Evolutionary conservation across 1,139 yeast species (phyloP), one percentile per base, ranked within the genome.

Genomic region (Magnusiomyces suaveolens): DNA sequence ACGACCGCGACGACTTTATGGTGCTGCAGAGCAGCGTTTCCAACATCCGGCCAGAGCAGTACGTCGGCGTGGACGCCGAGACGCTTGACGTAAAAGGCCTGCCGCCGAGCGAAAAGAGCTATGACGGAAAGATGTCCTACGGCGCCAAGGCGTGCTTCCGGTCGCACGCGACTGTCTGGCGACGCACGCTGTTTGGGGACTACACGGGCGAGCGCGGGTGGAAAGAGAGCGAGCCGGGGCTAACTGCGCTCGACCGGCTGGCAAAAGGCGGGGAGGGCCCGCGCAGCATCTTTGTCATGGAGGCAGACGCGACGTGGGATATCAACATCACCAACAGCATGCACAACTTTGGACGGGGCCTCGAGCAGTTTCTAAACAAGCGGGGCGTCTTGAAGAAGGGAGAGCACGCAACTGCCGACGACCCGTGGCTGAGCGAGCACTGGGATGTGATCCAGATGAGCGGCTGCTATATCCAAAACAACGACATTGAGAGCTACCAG

Each of bases 271-370:
- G 20, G 16, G 23, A 29, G n/a, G 20, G 25, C 6, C 49, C 29
- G 16, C 3, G n/a, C 21, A 14, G 25, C 25, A 23, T 53, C 48
- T 43, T 58, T 24, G 47, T 58, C 4, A 32, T 58, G 41, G 60
- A 58, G 24, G 57, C 60, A 3, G 60, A 58, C 43, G 60, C 60
- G 18, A 51, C 57, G 3, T 58, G 60, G 60, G 60, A 57, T 43
- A 44, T 46, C n/a, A 54, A 53, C 46, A 43, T 57, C 32, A 46
- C 56, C 18, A 38, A 43, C 2, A 49, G 50, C 43, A 58, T 55
- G 58, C 43, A 44, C 24, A 29, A 53, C 16, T 43, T 53, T 39
- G 56, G 60, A n/a, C 48, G 41, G 29, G 60, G 54, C 6, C 51
- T 58, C 12, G 48, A 58, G 21, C 43, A 52, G 24, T 18, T 43